These are phyloP conservation scores for Dichotomopilus funicola DNA, from an alignment of 2,329 filamentous ascomycete species.

Conservation along the genomic window DNA sequence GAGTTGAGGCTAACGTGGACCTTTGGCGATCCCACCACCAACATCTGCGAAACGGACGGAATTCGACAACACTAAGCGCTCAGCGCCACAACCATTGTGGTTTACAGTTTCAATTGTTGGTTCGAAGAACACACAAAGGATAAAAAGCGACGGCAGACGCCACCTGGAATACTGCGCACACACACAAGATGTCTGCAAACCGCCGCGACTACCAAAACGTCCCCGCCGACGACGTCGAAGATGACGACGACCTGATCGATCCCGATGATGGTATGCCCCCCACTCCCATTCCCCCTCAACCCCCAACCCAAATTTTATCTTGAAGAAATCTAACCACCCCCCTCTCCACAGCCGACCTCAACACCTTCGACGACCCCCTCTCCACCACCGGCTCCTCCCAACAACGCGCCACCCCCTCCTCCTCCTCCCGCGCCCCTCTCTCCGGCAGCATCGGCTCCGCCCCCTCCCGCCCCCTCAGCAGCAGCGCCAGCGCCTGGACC, in stretches of 20 bases:
- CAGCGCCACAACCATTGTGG: no score
- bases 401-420: constrained; percentile 49
- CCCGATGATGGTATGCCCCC: constrained; percentile 62
- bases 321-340: constrained; percentile 1
- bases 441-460: constrained; percentile 32
- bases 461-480: neutral
- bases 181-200: constrained; percentile 24
- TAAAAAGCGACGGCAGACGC: no score
- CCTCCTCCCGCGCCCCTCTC: constrained; percentile 40
- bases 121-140: no score
- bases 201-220: constrained; percentile 48
- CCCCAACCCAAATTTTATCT: neutral
- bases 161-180: no score
- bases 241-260: constrained; percentile 67
- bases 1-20: no score
- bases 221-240: constrained; percentile 36
- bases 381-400: constrained; percentile 53
- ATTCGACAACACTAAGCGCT: no score
- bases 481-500: constrained; percentile 38
- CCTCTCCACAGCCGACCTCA: constrained; percentile 62
- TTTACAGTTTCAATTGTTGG: no score
- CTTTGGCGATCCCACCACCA: no score
- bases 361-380: constrained; percentile 88
- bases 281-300: constrained; percentile 3
- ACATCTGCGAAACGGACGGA: no score